Evolutionary conservation across 345 rosid genomes (phyloP).

Genomic region (Boechera retrofracta): DNA sequence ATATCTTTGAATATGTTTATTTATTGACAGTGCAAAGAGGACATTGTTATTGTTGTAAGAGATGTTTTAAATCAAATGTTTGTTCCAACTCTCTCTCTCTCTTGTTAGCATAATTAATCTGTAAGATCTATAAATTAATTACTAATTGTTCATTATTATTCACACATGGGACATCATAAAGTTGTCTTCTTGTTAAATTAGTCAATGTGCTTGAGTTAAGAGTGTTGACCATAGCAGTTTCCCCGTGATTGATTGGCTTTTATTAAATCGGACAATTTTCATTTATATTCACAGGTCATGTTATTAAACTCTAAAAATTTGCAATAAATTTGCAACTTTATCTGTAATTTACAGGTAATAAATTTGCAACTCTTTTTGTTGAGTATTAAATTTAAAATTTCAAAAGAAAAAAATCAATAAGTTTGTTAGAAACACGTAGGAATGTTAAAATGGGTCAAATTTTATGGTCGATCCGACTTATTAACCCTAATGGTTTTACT

Average conservation of each 20-base stretch:
- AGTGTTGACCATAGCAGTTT: slow-evolving; percentile 27
- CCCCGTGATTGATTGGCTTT: slow-evolving; percentile 17
- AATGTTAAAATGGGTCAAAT: too few species aligned
- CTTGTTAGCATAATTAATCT: neutral
- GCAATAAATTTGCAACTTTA: too few species aligned
- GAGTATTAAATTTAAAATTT: too few species aligned
- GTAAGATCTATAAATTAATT: slow-evolving; percentile 39
- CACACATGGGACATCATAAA: slow-evolving; percentile 32
- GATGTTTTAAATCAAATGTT: slow-evolving; percentile 44
- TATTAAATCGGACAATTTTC: too few species aligned
- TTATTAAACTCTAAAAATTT: neutral
- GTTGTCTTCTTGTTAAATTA: slow-evolving; percentile 24
- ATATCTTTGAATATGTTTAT: slow-evolving; percentile 24
- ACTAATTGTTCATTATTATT: slow-evolving; percentile 12
- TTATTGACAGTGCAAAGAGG: slow-evolving; percentile 22
- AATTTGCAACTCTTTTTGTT: too few species aligned
- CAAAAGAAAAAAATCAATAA: too few species aligned
- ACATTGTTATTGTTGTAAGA: slow-evolving; percentile 35
- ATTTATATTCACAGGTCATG: too few species aligned
- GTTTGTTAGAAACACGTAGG: too few species aligned
- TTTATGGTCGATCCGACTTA: too few species aligned
- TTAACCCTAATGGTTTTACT: too few species aligned
- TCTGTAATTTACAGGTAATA: too few species aligned
- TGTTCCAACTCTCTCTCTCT: slow-evolving; percentile 33
- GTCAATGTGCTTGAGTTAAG: slow-evolving; percentile 13